phyloP scores from a whole-genome alignment of 2,329 filamentous ascomycete species.

The Epicoccum sorghinum region DNA sequence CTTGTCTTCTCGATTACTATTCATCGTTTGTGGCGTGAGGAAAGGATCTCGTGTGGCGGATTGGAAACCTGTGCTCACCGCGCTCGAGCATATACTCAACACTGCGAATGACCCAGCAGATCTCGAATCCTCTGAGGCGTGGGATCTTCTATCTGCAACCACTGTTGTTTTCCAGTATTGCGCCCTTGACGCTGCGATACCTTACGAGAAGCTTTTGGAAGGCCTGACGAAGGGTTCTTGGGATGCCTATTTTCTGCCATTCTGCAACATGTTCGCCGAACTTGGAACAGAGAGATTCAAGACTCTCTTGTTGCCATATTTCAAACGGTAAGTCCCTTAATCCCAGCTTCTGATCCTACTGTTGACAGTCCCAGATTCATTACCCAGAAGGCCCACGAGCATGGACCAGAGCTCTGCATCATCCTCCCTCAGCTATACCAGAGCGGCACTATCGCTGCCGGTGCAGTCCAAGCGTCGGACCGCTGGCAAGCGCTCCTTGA shows the following conservation, averaged over 20 bases:
- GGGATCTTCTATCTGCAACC: conserved; percentile 53
- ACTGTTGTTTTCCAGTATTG: conserved; percentile 76
- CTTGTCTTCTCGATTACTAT: conserved; percentile 60
- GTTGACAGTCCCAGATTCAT: conserved; percentile 67
- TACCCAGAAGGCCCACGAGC: conserved; percentile 49
- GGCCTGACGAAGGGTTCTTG: conserved; percentile 69
- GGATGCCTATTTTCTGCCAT: conserved; percentile 77
- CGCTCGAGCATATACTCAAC: conserved; percentile 39
- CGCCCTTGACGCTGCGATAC: conserved; percentile 78
- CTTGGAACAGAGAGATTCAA: conserved; percentile 76
- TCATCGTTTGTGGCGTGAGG: conserved; percentile 76
- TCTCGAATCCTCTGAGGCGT: conserved; percentile 22
- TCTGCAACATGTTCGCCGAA: conserved; percentile 81
- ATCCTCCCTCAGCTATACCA: conserved; percentile 38
- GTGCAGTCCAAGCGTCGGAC: conserved; percentile 30
- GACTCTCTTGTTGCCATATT: conserved; percentile 76
- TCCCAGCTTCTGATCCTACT: conserved; percentile 9
- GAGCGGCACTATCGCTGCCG: conserved; percentile 25
- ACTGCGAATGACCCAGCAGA: conserved; percentile 46
- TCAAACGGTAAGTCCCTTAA: conserved; percentile 69
- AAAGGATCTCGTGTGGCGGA: conserved; percentile 75
- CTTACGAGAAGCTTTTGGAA: conserved; percentile 70
- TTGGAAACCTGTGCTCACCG: conserved; percentile 70
- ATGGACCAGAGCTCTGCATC: conserved; percentile 38
- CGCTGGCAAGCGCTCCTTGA: conserved; percentile 58